Conservation (phyloP, 345 rosid species). For the Hibiscus mutabilis region DNA sequence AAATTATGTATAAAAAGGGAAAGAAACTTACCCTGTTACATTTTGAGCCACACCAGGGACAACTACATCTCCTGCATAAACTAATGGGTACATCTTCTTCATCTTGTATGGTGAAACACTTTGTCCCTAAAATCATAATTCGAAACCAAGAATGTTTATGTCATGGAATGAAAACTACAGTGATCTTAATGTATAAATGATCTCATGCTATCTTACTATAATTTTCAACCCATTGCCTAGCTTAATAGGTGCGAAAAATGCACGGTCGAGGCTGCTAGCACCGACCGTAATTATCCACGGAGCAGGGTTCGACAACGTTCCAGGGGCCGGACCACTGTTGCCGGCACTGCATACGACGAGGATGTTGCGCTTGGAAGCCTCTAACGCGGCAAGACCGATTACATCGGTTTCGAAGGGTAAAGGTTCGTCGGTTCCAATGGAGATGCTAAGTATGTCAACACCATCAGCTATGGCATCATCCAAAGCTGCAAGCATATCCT, state of each 20-base stretch:
- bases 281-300: constrained; percentile 86
- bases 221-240: constrained; percentile 62
- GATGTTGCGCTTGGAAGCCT: constrained; percentile 51
- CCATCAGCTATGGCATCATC: constrained; percentile 84
- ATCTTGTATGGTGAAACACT: constrained; percentile 44
- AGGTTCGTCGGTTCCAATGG: constrained; percentile 34
- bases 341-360: constrained; percentile 67
- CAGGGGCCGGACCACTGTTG: constrained; percentile 56
- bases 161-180: background rate
- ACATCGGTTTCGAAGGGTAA: constrained; percentile 26
- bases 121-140: constrained; percentile 42
- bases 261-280: constrained; percentile 74
- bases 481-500: constrained; percentile 72
- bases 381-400: constrained; percentile 58
- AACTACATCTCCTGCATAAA: constrained; percentile 53
- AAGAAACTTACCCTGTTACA: constrained; percentile 31
- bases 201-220: constrained; percentile 27
- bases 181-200: background rate
- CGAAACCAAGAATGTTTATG: background rate
- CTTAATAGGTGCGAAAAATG: constrained; percentile 32
- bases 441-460: constrained; percentile 59
- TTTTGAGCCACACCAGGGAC: constrained; percentile 32
- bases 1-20: background rate
- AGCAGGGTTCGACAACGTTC: constrained; percentile 51
- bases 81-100: constrained; percentile 43